phyloP scores from a whole-genome alignment of 2,329 filamentous ascomycete species.

The Malbranchea cinnamomea region DNA sequence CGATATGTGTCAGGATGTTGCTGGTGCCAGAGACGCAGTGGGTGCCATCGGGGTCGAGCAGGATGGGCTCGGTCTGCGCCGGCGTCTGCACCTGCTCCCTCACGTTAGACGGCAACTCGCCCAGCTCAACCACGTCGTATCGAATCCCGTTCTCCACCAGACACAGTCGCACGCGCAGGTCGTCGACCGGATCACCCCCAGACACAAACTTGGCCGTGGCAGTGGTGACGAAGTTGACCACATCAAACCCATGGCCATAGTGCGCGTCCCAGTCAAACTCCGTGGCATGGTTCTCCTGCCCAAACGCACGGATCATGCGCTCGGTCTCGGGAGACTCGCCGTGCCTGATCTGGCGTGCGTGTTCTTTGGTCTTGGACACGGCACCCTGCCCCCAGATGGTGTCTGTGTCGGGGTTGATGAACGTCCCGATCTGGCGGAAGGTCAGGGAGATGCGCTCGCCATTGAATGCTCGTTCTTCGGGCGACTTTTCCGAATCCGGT shows the following conservation, averaged over 20 bases:
- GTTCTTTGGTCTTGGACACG: constrained; percentile 45
- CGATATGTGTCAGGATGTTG: constrained; percentile 20
- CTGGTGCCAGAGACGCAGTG: constrained; percentile 17
- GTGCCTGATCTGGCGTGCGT: constrained; percentile 51
- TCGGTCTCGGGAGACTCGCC: constrained; percentile 50
- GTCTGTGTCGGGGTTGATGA: constrained; percentile 47
- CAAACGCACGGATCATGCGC: constrained; percentile 61
- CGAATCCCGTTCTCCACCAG: constrained; percentile 26
- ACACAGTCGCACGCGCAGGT: constrained; percentile 24
- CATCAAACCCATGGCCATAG: constrained; percentile 75
- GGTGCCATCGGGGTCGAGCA: constrained; percentile 16
- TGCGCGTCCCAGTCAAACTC: constrained; percentile 56
- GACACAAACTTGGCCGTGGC: constrained; percentile 19
- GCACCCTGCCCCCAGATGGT: constrained; percentile 90
- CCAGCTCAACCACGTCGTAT: constrained; percentile 14
- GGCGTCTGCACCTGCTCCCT: too few species aligned
- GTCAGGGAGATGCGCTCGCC: constrained; percentile 82
- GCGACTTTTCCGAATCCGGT: constrained; percentile 47
- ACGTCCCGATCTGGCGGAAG: constrained; percentile 80
- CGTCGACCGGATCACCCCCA: constrained; percentile 17
- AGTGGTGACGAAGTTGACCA: constrained; percentile 37
- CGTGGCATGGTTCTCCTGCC: constrained; percentile 61
- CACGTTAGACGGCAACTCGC: constrained; percentile 3
- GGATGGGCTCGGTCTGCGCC: constrained; percentile 12
- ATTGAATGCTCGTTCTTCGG: constrained; percentile 54